phyloP scores from a whole-genome alignment of 108 stramenopile genomes.

The Skeletonema menzelii region DNA sequence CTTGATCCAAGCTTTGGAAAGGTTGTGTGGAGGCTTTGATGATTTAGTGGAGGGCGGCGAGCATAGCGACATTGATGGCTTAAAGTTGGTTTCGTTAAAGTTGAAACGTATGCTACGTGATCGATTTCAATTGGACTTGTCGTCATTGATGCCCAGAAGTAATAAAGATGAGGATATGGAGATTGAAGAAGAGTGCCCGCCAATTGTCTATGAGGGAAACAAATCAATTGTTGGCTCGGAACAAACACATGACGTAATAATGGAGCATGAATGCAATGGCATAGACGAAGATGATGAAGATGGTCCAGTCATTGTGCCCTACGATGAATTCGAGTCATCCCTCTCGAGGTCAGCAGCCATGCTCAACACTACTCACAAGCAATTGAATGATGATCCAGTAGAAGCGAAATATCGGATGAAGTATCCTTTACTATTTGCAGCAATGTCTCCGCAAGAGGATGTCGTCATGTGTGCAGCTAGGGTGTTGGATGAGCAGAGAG shows the following conservation, averaged over 20 bases:
- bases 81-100: neutral
- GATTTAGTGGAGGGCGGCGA: slow-evolving; percentile 6
- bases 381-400: neutral
- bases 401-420: slow-evolving; percentile 11
- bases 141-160: neutral
- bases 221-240: neutral
- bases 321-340: slow-evolving; percentile 64
- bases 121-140: slow-evolving; percentile 1
- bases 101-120: neutral
- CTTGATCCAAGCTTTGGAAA: slow-evolving; percentile 52
- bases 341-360: slow-evolving; percentile 44
- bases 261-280: slow-evolving; percentile 2
- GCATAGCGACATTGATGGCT: neutral
- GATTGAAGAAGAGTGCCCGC: neutral
- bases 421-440: slow-evolving; percentile 80
- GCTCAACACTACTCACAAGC: neutral
- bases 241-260: neutral
- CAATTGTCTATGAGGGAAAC: neutral
- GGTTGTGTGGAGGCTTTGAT: slow-evolving; percentile 32
- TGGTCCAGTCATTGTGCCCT: slow-evolving; percentile 71
- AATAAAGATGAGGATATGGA: neutral
- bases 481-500: slow-evolving; percentile 67
- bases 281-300: slow-evolving; percentile 69
- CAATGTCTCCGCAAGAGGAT: slow-evolving; percentile 74
- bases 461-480: slow-evolving; percentile 84